Base-by-base conservation (phyloP, 441 rosid species). In the Euphorbia schlechtendalii region DNA sequence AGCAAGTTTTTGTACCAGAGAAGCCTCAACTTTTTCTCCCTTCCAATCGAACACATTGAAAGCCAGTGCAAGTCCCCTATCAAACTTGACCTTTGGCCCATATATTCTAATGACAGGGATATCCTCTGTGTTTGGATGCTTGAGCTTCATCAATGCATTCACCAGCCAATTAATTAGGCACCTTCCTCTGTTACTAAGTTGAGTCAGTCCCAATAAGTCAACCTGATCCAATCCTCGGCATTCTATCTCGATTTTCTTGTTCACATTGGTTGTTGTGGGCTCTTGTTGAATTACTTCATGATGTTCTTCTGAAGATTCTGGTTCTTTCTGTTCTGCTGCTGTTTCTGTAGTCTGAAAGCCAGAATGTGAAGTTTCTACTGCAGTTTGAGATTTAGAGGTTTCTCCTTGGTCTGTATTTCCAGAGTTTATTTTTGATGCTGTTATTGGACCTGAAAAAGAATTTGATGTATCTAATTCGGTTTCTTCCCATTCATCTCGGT, bases 141-240 rank as follows among this genome's bases (percentile, higher is more conserved):
- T 80, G 55, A 92, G 96, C 79, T 88, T 92, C 69, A 73, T 70
- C 64, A 89, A 72, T 56, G 96, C 96, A 66, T 72, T 86, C 52
- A 86, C 96, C 54, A 92, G 78, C 98, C 98, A 88, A 63, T 92
- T 92, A 61, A 89, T 82, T 71, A 92, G 82, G 78, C 85, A 89
- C 71, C 98, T 85, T 69, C 81, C 73, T 73, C 98, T 87, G 62
- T 76, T 83, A 61, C 80, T 84, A 22, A 89, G 76, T 73, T 71
- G 75, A 13, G 72, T 84, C 65, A 86, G 73, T 38, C 94, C 90
- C 65, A 88, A 73, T 25, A 83, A 80, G 69, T 90, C 89, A 60
- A 86, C 90, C 45, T 92, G 94, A 68, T 90, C 94, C 69, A 92
- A 27, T 12, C 97, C 86, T 70, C 71, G 67, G 72, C 86, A 89